Conservation (phyloP, 306 rosid genomes). For the Leucaena leucocephala region DNA sequence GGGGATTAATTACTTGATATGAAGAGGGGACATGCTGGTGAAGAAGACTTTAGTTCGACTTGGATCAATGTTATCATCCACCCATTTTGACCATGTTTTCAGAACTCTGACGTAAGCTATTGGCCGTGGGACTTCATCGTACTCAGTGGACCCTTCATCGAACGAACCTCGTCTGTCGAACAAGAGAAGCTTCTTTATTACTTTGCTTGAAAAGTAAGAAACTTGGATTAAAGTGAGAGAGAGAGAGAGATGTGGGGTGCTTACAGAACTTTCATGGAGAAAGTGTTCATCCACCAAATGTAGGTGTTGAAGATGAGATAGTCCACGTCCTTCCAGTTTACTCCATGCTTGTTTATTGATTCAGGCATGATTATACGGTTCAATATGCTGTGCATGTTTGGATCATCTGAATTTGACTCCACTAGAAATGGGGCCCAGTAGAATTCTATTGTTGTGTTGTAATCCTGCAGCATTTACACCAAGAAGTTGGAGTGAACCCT, state of each 20-base stretch:
- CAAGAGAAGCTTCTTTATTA: not conserved
- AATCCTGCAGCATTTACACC: constrained; percentile 40
- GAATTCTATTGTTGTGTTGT: constrained; percentile 85
- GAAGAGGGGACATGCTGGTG: constrained; percentile 92
- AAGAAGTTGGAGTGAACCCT: constrained; percentile 23
- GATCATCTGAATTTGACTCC: constrained; percentile 99
- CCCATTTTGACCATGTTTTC: constrained; percentile 90
- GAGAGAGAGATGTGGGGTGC: constrained; percentile 30
- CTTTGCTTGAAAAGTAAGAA: constrained; percentile 15
- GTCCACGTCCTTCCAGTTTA: constrained; percentile 83
- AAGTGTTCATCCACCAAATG: constrained; percentile 99
- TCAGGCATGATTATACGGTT: constrained; percentile 96
- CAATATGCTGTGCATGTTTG: constrained; percentile 89
- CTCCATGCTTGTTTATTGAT: constrained; percentile 86
- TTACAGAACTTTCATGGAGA: constrained; percentile 87
- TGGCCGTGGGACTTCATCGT: constrained; percentile 77
- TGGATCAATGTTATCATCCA: constrained; percentile 69
- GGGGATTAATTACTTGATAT: constrained; percentile 83
- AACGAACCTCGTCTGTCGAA: constrained; percentile 81
- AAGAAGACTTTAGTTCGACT: constrained; percentile 81
- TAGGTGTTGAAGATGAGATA: constrained; percentile 89
- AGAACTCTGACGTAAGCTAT: constrained; percentile 69
- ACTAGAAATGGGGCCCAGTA: constrained; percentile 98
- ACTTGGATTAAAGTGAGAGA: not conserved
- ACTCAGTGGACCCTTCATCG: constrained; percentile 82